A percentile compares a stretch with the other conserved stretches of the same genome.
phyloP scores from a whole-genome alignment of 2,329 filamentous ascomycete genomes.

The Fusarium liriodendri region DNA sequence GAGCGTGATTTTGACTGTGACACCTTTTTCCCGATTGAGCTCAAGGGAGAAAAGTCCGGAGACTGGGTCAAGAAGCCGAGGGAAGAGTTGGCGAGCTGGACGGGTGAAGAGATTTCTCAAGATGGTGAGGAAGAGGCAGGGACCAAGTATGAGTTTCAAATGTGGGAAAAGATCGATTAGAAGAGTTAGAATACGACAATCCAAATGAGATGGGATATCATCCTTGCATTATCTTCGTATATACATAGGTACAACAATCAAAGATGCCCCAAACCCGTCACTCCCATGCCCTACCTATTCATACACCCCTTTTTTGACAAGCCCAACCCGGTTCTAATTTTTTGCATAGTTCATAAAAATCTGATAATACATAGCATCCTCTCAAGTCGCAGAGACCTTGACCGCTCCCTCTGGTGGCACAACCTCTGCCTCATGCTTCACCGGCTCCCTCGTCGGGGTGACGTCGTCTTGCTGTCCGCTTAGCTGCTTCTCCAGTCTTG shows the following conservation, averaged over 20 bases:
- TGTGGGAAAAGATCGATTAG: slow-evolving; percentile 71
- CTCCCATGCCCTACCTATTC: slow-evolving; percentile 25
- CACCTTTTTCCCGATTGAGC: slow-evolving; percentile 74
- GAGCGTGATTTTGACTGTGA: slow-evolving; percentile 79
- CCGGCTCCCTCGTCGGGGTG: slow-evolving; percentile 28
- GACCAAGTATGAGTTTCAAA: slow-evolving; percentile 76
- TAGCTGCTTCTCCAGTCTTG: slow-evolving; percentile 55
- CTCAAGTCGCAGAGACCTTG: slow-evolving; percentile 39
- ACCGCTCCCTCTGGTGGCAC: slow-evolving; percentile 14
- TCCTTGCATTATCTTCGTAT: slow-evolving; percentile 33
- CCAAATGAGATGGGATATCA: slow-evolving; percentile 29
- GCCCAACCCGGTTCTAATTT: slow-evolving; percentile 19
- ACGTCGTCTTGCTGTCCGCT: slow-evolving; percentile 45
- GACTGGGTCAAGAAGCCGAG: slow-evolving; percentile 67
- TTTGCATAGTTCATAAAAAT: slow-evolving; percentile 27
- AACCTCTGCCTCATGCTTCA: slow-evolving; percentile 15
- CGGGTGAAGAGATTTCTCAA: slow-evolving; percentile 71
- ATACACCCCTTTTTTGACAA: slow-evolving; percentile 24
- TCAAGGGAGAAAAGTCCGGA: slow-evolving; percentile 55
- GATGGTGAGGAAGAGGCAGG: slow-evolving; percentile 71
- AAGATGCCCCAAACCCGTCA: slow-evolving; percentile 16
- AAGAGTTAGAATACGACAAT: slow-evolving; percentile 10
- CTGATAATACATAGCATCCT: slow-evolving; percentile 39
- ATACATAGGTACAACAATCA: slow-evolving; percentile 19
- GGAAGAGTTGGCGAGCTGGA: slow-evolving; percentile 69